Percentiles rank a stretch among this genome's conserved stretches.
Evolutionary conservation across 768 basidiomycete genomes (phyloP).

Genomic region (Lentinula sp.): DNA sequence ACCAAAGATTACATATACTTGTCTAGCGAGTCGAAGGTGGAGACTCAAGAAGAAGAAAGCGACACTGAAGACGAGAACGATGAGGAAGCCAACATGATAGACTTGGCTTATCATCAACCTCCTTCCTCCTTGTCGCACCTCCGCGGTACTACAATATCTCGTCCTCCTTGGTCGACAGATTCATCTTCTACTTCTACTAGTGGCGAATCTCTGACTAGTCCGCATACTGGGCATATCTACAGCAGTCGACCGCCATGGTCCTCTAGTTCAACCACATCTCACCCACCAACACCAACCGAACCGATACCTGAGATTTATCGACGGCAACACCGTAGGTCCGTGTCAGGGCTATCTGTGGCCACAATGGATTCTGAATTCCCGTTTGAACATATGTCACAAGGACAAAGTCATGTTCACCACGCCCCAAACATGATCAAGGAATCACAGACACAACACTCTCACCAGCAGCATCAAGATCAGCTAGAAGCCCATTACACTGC

Average conservation of each 20-base stretch:
- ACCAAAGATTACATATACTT: neutral
- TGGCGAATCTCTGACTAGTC: neutral
- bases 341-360: neutral
- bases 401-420: neutral
- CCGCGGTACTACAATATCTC: neutral
- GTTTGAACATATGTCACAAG: neutral
- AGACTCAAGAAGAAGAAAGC: neutral
- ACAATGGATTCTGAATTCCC: neutral
- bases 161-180: slow-evolving; percentile 2
- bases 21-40: neutral
- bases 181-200: slow-evolving; percentile 4
- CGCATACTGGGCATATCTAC: neutral
- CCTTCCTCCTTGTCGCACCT: neutral
- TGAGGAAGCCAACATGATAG: neutral
- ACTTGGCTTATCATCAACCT: neutral
- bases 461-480: neutral
- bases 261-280: neutral
- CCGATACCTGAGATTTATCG: neutral
- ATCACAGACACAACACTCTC: neutral
- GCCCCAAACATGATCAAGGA: neutral
- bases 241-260: neutral
- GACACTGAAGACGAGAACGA: slow-evolving; percentile 13
- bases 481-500: neutral
- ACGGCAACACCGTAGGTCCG: neutral
- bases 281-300: neutral